Evolutionary conservation across 2,329 filamentous ascomycete genomes (phyloP).

Genomic region (Amauroascus niger): DNA sequence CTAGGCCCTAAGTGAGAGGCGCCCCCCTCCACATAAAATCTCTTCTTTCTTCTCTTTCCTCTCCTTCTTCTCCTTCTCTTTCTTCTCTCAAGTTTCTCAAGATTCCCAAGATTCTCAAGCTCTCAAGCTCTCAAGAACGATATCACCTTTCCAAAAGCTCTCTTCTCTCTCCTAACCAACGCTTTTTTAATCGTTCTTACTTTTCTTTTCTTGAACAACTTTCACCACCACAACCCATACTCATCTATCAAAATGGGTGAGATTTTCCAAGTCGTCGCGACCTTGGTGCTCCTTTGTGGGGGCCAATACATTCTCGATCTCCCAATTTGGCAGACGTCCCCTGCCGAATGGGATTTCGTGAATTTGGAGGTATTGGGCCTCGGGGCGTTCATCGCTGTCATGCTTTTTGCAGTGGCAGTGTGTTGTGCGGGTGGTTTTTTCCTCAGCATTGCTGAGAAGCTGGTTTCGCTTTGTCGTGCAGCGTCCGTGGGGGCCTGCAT

Average conservation of each 20-base stretch:
- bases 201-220: no score
- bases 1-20: not conserved
- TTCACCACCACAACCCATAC: no score
- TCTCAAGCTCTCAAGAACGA: not conserved
- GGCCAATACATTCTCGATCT: not conserved
- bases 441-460: not conserved
- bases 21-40: conserved; percentile 8
- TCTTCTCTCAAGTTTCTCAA: not conserved
- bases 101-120: not conserved
- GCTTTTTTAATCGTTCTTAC: no score
- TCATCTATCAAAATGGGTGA: no score
- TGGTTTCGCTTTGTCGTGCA: not conserved
- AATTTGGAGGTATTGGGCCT: conserved; percentile 11
- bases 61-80: not conserved
- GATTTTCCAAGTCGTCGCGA: not conserved
- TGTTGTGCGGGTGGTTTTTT: not conserved
- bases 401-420: not conserved
- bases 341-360: not conserved
- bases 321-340: conserved; percentile 1
- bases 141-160: no score
- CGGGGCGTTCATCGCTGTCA: conserved; percentile 9
- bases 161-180: no score
- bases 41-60: not conserved
- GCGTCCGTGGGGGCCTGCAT: not conserved
- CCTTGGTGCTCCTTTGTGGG: not conserved